A percentile compares a stretch with the other conserved stretches of the same genome.
Evolutionary conservation across 2,329 filamentous ascomycete species (phyloP).

Genomic region (Anisogramma anomala): DNA sequence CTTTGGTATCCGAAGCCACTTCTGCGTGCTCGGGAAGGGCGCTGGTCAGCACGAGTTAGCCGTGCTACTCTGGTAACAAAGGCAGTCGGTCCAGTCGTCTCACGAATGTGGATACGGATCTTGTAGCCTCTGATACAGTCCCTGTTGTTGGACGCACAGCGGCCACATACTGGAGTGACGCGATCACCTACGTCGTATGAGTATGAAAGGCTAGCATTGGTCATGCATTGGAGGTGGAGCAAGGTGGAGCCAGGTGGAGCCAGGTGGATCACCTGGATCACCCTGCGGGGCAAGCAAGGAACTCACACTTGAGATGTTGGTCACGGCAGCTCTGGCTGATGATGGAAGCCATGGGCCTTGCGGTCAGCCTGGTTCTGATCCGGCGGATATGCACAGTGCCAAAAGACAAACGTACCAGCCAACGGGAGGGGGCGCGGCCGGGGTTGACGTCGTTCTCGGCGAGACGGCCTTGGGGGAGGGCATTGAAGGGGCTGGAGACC

Average conservation of each 20-base stretch:
- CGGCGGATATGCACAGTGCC: too few relatives aligned
- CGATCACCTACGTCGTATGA: conserved; percentile 28
- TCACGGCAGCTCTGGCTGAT: conserved; percentile 36
- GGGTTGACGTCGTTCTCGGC: neutral
- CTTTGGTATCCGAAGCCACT: conserved; percentile 24
- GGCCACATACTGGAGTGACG: conserved; percentile 23
- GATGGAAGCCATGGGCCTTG: neutral
- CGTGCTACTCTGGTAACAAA: neutral
- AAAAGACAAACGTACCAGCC: too few relatives aligned
- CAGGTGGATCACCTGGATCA: too few relatives aligned
- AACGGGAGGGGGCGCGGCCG: conserved; percentile 12
- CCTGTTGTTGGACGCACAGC: conserved; percentile 20
- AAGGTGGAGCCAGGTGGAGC: neutral
- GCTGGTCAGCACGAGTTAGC: conserved; percentile 14
- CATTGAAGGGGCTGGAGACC: conserved; percentile 5
- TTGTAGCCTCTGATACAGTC: conserved; percentile 23
- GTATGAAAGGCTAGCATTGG: conserved; percentile 1
- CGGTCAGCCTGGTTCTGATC: conserved; percentile 1
- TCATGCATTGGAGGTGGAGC: neutral
- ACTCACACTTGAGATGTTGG: conserved; percentile 35
- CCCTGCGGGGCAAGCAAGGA: neutral
- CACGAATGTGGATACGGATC: conserved; percentile 22
- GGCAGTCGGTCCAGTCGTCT: neutral
- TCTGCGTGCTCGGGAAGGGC: conserved; percentile 21
- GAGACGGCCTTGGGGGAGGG: conserved; percentile 2